A percentile compares a stretch with the other conserved stretches of the same genome.
phyloP scores from a whole-genome alignment of 345 rosid genomes.

The Cardamine resedifolia region DNA sequence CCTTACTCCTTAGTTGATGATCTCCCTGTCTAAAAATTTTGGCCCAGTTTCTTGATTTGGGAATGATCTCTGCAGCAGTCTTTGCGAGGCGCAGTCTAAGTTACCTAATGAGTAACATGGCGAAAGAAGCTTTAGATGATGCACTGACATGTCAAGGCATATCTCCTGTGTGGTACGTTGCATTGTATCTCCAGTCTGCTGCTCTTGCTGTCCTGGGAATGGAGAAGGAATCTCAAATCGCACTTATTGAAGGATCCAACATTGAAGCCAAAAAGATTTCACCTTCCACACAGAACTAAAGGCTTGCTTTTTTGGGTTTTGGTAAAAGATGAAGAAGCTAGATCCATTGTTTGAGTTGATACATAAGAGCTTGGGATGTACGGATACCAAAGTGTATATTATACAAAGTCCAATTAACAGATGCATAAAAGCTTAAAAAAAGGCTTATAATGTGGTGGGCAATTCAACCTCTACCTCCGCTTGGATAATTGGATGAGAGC shows the following conservation, averaged over 20 bases:
- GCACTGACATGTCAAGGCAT: conserved; percentile 72
- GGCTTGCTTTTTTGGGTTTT: not conserved
- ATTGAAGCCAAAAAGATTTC: conserved; percentile 53
- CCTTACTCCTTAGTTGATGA: conserved; percentile 15
- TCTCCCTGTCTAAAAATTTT: not conserved
- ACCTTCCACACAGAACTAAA: conserved; percentile 18
- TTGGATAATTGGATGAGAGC: conserved; percentile 40
- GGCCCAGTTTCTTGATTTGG: conserved; percentile 68
- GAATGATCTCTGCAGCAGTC: conserved; percentile 77
- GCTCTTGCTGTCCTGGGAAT: conserved; percentile 62
- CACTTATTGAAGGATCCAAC: conserved; percentile 65
- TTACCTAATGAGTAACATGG: conserved; percentile 64
- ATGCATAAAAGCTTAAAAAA: no score
- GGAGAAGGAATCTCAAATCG: conserved; percentile 70
- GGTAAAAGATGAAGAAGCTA: not conserved
- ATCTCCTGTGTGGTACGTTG: conserved; percentile 76
- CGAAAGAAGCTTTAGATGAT: conserved; percentile 68
- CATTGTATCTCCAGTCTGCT: conserved; percentile 71
- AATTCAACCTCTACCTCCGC: conserved; percentile 16
- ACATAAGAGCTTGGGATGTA: conserved; percentile 13
- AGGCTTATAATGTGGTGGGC: not conserved
- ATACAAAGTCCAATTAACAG: conserved; percentile 7
- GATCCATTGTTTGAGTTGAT: conserved; percentile 20
- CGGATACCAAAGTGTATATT: not conserved
- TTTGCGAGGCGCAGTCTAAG: conserved; percentile 73